Percentiles rank a stretch among this genome's conserved stretches.
Conservation (phyloP, 2,329 filamentous ascomycete species). For the Ceratocystis smalleyi region DNA sequence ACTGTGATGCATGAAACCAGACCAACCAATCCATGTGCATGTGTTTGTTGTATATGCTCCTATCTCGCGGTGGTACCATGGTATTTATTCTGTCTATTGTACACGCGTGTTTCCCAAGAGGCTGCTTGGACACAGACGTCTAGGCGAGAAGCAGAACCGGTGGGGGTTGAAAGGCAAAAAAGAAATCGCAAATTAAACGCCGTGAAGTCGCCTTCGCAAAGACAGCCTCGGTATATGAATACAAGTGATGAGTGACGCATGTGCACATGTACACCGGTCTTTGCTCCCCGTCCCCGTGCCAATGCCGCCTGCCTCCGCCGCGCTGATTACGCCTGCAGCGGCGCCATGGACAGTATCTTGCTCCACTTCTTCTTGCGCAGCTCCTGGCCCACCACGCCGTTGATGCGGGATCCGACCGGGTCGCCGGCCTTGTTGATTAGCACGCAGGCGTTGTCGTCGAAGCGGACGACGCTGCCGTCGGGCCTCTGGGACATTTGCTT, state of each 20-base stretch:
- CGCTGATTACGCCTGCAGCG: slow-evolving; percentile 39
- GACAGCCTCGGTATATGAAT: background rate
- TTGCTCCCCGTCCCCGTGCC: background rate
- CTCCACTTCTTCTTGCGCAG: slow-evolving; percentile 89
- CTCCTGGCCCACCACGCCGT: slow-evolving; percentile 80
- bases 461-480: slow-evolving; percentile 80
- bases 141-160: background rate
- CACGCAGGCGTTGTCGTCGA: slow-evolving; percentile 97
- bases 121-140: background rate
- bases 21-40: background rate
- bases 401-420: slow-evolving; percentile 82
- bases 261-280: background rate
- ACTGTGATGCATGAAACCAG: too few species aligned
- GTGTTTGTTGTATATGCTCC: background rate
- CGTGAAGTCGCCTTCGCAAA: background rate
- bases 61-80: background rate
- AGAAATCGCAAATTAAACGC: background rate
- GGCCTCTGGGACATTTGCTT: slow-evolving; percentile 71
- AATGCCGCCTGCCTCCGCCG: background rate
- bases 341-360: slow-evolving; percentile 92
- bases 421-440: slow-evolving; percentile 94
- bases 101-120: background rate
- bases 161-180: background rate
- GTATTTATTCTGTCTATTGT: background rate
- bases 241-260: background rate